These are phyloP conservation scores for Talaromyces sp. DNA, from an alignment of 2,329 filamentous ascomycete genomes.

Conservation along the genomic window DNA sequence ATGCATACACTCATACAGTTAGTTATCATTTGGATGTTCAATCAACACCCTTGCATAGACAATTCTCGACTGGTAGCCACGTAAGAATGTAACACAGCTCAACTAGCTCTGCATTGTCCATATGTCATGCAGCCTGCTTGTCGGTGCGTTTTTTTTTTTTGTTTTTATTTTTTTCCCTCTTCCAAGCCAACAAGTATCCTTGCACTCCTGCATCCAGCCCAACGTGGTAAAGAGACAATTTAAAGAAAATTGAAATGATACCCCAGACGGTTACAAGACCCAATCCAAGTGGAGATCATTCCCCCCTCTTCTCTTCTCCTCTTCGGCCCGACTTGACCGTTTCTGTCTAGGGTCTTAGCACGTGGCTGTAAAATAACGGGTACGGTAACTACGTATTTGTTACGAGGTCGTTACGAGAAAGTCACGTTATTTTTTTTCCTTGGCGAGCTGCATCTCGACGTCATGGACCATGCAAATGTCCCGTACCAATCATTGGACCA, in stretches of 20 bases:
- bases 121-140: too few species aligned
- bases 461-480: conserved; percentile 6
- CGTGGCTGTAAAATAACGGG: background rate
- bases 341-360: background rate
- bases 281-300: background rate
- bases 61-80: background rate
- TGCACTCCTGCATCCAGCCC: background rate
- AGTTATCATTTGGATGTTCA: background rate
- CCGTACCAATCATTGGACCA: conserved; percentile 1
- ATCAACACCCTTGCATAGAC: background rate
- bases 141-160: too few species aligned
- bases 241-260: background rate
- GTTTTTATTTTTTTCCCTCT: too few species aligned
- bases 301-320: background rate
- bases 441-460: conserved; percentile 1
- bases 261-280: background rate
- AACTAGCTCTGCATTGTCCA: background rate
- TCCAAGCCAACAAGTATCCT: background rate
- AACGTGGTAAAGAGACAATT: background rate
- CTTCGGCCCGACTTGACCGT: background rate
- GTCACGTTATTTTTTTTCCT: background rate
- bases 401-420: background rate
- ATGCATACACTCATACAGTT: background rate
- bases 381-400: background rate
- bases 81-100: background rate